phyloP scores from a whole-genome alignment of 805 yeast genomes.

The Wickerhamiella qilinensis region DNA sequence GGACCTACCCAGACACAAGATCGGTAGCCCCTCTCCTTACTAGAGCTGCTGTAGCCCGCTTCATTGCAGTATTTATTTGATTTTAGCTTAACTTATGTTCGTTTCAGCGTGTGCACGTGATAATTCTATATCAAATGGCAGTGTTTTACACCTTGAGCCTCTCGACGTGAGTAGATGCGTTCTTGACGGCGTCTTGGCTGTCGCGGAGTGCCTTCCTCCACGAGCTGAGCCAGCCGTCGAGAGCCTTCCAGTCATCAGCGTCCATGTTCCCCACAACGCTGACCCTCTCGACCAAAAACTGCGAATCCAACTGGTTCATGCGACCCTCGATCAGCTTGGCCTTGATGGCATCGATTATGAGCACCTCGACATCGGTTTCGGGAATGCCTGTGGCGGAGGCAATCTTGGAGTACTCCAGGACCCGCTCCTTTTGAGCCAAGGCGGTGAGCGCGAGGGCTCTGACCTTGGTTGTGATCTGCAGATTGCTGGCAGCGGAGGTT shows the following conservation, averaged over 20 bases:
- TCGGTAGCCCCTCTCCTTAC: too few species aligned
- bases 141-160: not conserved
- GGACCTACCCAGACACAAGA: too few species aligned
- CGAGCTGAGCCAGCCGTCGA: slow-evolving; percentile 19
- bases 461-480: slow-evolving; percentile 13
- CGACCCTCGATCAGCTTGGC: slow-evolving; percentile 28
- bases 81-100: too few species aligned
- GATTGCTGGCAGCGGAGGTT: slow-evolving; percentile 4
- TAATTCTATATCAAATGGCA: too few species aligned
- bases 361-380: slow-evolving; percentile 23
- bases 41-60: too few species aligned
- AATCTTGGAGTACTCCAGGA: slow-evolving; percentile 21
- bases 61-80: too few species aligned
- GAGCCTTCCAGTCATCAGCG: slow-evolving; percentile 23
- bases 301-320: slow-evolving; percentile 24
- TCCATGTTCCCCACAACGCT: slow-evolving; percentile 23
- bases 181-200: not conserved
- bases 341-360: slow-evolving; percentile 27
- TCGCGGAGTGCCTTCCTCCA: slow-evolving; percentile 24
- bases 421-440: slow-evolving; percentile 12
- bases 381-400: slow-evolving; percentile 18
- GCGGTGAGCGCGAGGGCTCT: slow-evolving; percentile 18
- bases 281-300: slow-evolving; percentile 24
- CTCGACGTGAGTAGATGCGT: not conserved
- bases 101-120: too few species aligned